phyloP scores from a whole-genome alignment of 306 rosid genomes.

The Rubus idaeus region DNA sequence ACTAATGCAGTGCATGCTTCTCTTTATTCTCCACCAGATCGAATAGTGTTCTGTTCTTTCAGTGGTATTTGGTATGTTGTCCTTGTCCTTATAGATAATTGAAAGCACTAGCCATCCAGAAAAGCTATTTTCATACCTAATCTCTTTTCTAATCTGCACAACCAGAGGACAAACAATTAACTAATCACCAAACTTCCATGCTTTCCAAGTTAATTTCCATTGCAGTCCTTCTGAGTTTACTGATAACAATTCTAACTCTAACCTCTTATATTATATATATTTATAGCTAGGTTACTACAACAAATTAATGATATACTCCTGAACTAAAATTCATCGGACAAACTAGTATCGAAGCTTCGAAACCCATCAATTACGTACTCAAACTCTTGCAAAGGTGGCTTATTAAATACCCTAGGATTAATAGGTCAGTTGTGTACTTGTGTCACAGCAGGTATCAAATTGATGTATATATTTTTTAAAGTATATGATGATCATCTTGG shows the following conservation, averaged over 20 bases:
- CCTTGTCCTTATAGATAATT: conserved; percentile 72
- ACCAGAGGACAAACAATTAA: conserved; percentile 25
- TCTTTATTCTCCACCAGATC: conserved; percentile 77
- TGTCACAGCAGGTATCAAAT: background rate
- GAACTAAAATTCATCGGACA: background rate
- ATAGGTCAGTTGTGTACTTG: background rate
- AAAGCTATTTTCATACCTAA: conserved; percentile 61
- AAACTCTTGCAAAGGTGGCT: background rate
- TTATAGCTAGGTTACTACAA: background rate
- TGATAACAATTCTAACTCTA: background rate
- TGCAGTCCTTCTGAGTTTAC: conserved; percentile 17
- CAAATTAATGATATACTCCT: background rate
- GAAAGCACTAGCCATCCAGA: conserved; percentile 51
- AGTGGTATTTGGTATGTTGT: conserved; percentile 59
- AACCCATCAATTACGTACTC: background rate
- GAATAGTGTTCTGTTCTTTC: conserved; percentile 25
- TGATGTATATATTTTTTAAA: too few relatives aligned
- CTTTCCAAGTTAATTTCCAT: conserved; percentile 41
- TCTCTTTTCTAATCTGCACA: conserved; percentile 30
- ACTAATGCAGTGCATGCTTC: conserved; percentile 22
- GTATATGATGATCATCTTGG: background rate
- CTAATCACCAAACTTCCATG: conserved; percentile 37
- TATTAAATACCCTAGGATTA: background rate
- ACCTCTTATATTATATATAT: background rate
- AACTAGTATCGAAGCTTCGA: background rate